Percentiles rank a stretch among this genome's conserved stretches.
phyloP scores from a whole-genome alignment of 345 rosid species.

The Bruguiera parviflora region DNA sequence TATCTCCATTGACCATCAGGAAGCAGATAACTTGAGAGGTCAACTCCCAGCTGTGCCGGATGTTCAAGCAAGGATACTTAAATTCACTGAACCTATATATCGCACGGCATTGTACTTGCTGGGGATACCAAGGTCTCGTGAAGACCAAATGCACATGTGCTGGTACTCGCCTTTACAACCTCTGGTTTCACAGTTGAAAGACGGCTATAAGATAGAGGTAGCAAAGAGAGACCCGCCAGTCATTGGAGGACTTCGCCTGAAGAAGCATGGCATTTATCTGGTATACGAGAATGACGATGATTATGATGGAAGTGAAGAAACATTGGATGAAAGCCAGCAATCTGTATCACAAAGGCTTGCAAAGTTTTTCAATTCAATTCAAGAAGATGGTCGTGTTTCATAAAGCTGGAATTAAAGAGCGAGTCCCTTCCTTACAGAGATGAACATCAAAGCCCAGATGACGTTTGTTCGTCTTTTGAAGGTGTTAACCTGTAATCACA shows the following conservation, averaged over 20 bases:
- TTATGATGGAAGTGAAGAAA: conserved; percentile 39
- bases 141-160: conserved; percentile 52
- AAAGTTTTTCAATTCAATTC: conserved; percentile 34
- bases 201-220: conserved; percentile 39
- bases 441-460: no score
- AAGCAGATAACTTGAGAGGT: conserved; percentile 26
- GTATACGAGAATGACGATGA: conserved; percentile 50
- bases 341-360: conserved; percentile 42
- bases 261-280: conserved; percentile 41
- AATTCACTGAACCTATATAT: neutral
- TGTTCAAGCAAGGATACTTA: conserved; percentile 35
- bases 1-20: conserved; percentile 37
- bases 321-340: conserved; percentile 31
- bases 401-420: neutral
- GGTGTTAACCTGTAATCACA: no score
- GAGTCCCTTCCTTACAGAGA: no score
- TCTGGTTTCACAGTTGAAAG: conserved; percentile 31
- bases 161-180: conserved; percentile 35
- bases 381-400: neutral
- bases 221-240: conserved; percentile 15
- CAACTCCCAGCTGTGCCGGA: conserved; percentile 33
- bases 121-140: conserved; percentile 47
- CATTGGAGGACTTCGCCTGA: conserved; percentile 32
- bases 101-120: conserved; percentile 23
- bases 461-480: no score